Evolutionary conservation across 1,284 basidiomycete species (phyloP).

Genomic region (Rhodotorula sp.): DNA sequence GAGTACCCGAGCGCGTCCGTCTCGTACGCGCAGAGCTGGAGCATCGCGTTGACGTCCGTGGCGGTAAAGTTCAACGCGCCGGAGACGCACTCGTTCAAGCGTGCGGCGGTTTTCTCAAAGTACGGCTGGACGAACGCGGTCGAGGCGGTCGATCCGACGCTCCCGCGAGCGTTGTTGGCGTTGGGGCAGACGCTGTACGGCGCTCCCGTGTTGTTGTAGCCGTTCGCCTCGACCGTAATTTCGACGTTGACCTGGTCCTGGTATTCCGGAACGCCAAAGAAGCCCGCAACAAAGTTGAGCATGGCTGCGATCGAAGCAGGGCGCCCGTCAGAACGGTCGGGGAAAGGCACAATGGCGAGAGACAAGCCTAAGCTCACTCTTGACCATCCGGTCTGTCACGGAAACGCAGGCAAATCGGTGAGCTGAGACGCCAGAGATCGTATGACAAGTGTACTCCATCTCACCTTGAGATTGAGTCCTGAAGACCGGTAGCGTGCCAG

Average conservation of each 20-base stretch:
- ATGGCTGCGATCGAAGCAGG: neutral
- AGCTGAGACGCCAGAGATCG: too few species aligned
- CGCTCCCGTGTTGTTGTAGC: slow-evolving; percentile 54
- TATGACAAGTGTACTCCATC: too few species aligned
- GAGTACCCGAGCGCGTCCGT: slow-evolving; percentile 87
- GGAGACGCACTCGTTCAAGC: slow-evolving; percentile 14
- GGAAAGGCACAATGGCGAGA: neutral
- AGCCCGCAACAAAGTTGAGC: slow-evolving; percentile 51
- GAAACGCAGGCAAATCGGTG: too few species aligned
- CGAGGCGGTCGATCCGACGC: slow-evolving; percentile 45
- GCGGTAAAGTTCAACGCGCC: slow-evolving; percentile 40
- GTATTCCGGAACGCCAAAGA: slow-evolving; percentile 61
- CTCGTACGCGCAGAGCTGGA: slow-evolving; percentile 48
- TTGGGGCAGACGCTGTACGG: slow-evolving; percentile 38
- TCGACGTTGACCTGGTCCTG: slow-evolving; percentile 78
- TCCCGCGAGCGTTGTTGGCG: slow-evolving; percentile 37
- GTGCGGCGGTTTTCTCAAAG: slow-evolving; percentile 33
- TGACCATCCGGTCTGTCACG: slow-evolving; percentile 50
- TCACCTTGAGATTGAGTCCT: slow-evolving; percentile 51
- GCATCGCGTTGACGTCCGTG: slow-evolving; percentile 46
- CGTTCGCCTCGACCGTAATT: slow-evolving; percentile 52
- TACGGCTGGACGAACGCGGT: slow-evolving; percentile 19
- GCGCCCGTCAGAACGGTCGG: slow-evolving; percentile 51
- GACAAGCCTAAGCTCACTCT: slow-evolving; percentile 31
- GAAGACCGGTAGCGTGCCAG: slow-evolving; percentile 52